Evolutionary conservation across 257 asterid species (phyloP).

Genomic region (Lycium barbarum): DNA sequence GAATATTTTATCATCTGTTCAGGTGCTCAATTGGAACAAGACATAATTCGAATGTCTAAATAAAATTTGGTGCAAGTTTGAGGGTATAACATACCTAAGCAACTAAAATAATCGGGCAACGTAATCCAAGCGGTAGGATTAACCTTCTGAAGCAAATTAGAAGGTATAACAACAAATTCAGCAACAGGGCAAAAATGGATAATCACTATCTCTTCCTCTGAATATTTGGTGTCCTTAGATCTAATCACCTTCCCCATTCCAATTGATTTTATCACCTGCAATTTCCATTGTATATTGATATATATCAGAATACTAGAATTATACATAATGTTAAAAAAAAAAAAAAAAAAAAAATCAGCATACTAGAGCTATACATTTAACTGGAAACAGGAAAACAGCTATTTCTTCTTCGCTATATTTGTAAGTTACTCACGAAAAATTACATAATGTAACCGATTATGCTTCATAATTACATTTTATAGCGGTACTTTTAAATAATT

Average conservation of each 20-base stretch:
- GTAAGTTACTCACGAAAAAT: too few species aligned
- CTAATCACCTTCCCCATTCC: neutral
- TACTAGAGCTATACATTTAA: neutral
- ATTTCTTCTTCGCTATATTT: too few species aligned
- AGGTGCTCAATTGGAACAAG: too few species aligned
- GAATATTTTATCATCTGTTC: too few species aligned
- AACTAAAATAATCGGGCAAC: neutral
- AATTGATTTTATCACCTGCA: neutral
- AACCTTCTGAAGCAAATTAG: neutral
- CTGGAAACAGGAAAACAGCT: too few species aligned
- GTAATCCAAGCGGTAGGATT: neutral
- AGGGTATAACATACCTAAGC: neutral
- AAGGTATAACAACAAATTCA: neutral
- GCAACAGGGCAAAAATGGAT: neutral
- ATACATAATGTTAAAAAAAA: neutral
- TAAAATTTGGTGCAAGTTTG: too few species aligned
- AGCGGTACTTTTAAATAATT: too few species aligned
- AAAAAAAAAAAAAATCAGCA: too few species aligned
- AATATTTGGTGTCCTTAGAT: neutral
- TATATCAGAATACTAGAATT: neutral
- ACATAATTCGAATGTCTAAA: too few species aligned
- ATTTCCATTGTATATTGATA: neutral
- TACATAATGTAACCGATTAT: too few species aligned
- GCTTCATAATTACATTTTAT: too few species aligned
- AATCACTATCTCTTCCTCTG: neutral